Base-by-base conservation (phyloP, 2,329 filamentous ascomycete species). In the Neonectria faginata region DNA sequence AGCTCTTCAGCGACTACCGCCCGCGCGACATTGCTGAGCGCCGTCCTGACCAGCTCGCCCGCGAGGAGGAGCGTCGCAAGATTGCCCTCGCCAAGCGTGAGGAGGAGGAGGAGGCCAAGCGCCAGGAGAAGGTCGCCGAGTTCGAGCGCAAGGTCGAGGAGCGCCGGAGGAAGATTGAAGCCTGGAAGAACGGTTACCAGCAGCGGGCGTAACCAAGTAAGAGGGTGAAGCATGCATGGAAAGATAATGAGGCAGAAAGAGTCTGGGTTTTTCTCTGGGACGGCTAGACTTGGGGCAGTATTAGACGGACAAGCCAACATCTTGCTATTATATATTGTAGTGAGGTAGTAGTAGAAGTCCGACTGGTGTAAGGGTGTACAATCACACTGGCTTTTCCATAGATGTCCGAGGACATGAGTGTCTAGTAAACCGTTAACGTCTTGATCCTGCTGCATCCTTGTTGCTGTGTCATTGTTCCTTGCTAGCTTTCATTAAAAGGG, bases 11-110 rank as follows among this genome's bases (percentile, higher is more conserved):
- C 69, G 96, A 99, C 79, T 97, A 93, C 82, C 90, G 89, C 70
- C 93, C 96, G 2, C 95, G 97, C 78, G 96, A 98, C 77, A 98
- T 99, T 75, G 95, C 96, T 2, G 84, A 92, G 57, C 87, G 96
- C 67, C 85, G 96, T 62, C 90, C 92, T 3, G 96, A 99, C 76
- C 96, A 99, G 85, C 82, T 97, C 11, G 87, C 89, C 77, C 84
- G 90, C 47, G 95, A 98, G 81, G 83, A 86, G 60, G 84, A 85
- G 68, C 86, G 94, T 70, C 92, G 91, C 78, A 84, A 84, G 62
- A 84, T 84, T 73, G 83, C 83, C 67, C 73, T 79, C 71, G 84
- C 84, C 79, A 79, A 81, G 47, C 78, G 77, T 12, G 79, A 82
- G 16, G 79, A 78, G 11, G 84, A 86, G 48, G 87, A 88, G 50